phyloP scores from a whole-genome alignment of 805 yeast genomes.

The Candida hungchunana region DNA sequence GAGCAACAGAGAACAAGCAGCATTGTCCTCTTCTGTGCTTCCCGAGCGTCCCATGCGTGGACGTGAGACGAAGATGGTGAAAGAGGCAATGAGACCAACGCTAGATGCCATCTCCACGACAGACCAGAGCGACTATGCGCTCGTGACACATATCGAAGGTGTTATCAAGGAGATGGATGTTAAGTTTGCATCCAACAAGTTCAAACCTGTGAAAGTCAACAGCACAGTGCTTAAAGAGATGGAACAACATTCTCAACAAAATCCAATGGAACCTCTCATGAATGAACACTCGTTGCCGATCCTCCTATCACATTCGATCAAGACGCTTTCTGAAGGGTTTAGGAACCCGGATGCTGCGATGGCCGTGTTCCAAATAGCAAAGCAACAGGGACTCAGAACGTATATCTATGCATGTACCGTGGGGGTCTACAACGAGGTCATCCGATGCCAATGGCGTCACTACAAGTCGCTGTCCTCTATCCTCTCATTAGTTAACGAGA shows the following conservation, averaged over 20 bases:
- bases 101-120: no score
- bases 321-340: slow-evolving; percentile 8
- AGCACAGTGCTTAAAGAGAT: slow-evolving; percentile 3
- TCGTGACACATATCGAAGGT: slow-evolving; percentile 6
- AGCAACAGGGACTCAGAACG: slow-evolving; percentile 29
- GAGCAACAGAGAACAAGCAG: no score
- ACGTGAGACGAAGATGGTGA: no score
- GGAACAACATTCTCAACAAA: neutral
- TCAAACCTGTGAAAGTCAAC: neutral
- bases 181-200: neutral
- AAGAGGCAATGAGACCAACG: no score
- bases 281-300: slow-evolving; percentile 18
- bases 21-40: no score
- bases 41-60: no score
- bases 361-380: slow-evolving; percentile 32
- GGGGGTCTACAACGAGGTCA: slow-evolving; percentile 34
- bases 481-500: slow-evolving; percentile 34
- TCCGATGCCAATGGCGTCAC: slow-evolving; percentile 35
- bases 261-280: slow-evolving; percentile 11
- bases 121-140: no score
- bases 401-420: slow-evolving; percentile 35
- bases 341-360: slow-evolving; percentile 26
- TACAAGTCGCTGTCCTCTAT: slow-evolving; percentile 34
- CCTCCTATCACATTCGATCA: slow-evolving; percentile 9
- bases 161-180: slow-evolving; percentile 4